These are phyloP conservation scores for Pseudodiploospora longispora DNA, from an alignment of 2,329 filamentous ascomycete genomes.

Conservation along the genomic window DNA sequence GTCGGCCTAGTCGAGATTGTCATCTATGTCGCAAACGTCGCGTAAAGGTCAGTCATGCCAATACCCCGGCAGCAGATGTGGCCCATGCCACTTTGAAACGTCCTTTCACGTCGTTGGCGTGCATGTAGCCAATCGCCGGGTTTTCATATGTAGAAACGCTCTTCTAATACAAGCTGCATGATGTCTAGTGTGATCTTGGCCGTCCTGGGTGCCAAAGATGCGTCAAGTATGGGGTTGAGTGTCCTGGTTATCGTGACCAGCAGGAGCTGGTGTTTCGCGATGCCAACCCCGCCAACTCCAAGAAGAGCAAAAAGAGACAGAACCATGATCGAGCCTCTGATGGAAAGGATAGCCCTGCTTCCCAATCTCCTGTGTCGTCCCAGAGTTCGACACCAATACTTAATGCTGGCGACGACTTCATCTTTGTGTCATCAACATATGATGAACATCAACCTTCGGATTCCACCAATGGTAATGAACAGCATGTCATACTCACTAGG, in stretches of 20 bases:
- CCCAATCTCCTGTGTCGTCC: slow-evolving; percentile 1
- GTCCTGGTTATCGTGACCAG: slow-evolving; percentile 32
- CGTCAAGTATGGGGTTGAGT: slow-evolving; percentile 31
- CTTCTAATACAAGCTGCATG: not conserved
- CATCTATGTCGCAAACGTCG: slow-evolving; percentile 31
- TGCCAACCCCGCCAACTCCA: slow-evolving; percentile 19
- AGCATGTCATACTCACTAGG: slow-evolving; percentile 8
- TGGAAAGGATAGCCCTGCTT: not conserved
- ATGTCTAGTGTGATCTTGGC: slow-evolving; percentile 28
- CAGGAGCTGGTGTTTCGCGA: slow-evolving; percentile 32
- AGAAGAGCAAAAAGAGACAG: slow-evolving; percentile 23
- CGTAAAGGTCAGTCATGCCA: slow-evolving; percentile 27
- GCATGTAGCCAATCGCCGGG: too few relatives aligned
- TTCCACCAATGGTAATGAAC: not conserved
- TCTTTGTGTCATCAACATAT: slow-evolving; percentile 3
- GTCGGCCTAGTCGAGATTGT: slow-evolving; percentile 32
- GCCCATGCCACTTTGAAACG: too few relatives aligned
- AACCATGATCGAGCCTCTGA: slow-evolving; percentile 1
- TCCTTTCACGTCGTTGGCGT: too few relatives aligned
- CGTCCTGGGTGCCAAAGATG: slow-evolving; percentile 32
- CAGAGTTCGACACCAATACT: slow-evolving; percentile 7
- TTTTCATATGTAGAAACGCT: too few relatives aligned
- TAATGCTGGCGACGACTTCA: slow-evolving; percentile 2
- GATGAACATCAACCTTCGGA: too few relatives aligned
- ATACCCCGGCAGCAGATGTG: too few relatives aligned